These are phyloP conservation scores for Apiotrichum porosum DNA, from an alignment of 1,284 basidiomycete species.

Conservation along the genomic window DNA sequence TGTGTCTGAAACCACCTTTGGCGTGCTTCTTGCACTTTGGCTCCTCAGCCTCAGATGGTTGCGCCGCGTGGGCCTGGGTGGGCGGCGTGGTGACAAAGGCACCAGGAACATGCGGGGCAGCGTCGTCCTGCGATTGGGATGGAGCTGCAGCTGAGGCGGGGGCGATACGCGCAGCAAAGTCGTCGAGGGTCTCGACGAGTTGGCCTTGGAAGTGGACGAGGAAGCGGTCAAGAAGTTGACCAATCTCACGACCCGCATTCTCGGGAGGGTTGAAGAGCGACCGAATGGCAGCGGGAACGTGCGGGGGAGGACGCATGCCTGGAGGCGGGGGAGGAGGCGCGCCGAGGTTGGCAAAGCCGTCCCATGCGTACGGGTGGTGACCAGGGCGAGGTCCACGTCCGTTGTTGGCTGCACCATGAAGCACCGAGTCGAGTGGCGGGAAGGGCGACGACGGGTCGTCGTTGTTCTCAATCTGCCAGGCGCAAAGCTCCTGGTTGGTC, in stretches of 20 bases:
- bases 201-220: constrained; percentile 45
- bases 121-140: too few species aligned
- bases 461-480: constrained; percentile 31
- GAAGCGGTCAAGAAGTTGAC: constrained; percentile 43
- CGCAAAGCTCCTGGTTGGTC: constrained; percentile 36
- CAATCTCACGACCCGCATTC: constrained; percentile 32
- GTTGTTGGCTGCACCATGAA: constrained; percentile 17
- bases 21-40: constrained; percentile 11
- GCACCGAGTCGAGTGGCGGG: constrained; percentile 38
- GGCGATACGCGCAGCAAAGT: constrained; percentile 19
- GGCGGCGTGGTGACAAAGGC: neutral
- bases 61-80: neutral
- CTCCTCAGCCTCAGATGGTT: too few species aligned
- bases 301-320: constrained; percentile 4
- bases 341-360: neutral
- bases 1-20: constrained; percentile 43
- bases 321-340: constrained; percentile 3
- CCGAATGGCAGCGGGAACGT: neutral
- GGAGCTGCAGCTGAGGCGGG: too few species aligned
- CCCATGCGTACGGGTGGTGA: neutral
- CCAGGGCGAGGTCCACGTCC: constrained; percentile 1
- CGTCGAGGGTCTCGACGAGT: constrained; percentile 40
- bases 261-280: constrained; percentile 10
- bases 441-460: constrained; percentile 20
- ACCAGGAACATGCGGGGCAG: neutral